These are phyloP conservation scores for Candida ipomoeae DNA, from an alignment of 805 yeast genomes.

Conservation along the genomic window DNA sequence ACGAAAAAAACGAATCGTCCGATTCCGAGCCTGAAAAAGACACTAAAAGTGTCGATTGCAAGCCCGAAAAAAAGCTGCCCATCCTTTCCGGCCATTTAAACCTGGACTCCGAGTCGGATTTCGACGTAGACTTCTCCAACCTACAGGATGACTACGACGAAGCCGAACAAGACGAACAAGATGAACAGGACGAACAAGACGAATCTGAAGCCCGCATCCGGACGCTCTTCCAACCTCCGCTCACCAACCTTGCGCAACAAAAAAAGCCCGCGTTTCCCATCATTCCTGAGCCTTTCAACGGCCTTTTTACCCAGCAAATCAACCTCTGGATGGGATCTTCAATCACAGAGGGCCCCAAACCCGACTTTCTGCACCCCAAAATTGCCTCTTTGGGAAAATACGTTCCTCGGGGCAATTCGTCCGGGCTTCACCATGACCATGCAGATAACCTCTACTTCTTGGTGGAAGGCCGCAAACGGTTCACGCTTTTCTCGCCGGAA, in stretches of 20 bases:
- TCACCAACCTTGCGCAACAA: constrained; percentile 38
- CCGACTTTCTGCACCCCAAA: constrained; percentile 15
- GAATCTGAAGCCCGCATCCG: constrained; percentile 33
- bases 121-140: constrained; percentile 6
- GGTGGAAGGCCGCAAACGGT: constrained; percentile 56
- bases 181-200: neutral
- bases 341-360: constrained; percentile 7
- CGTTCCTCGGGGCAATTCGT: constrained; percentile 58
- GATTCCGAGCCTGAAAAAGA: too few relatives aligned
- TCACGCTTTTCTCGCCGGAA: constrained; percentile 61
- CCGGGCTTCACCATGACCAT: constrained; percentile 79
- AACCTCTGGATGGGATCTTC: constrained; percentile 68
- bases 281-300: constrained; percentile 38
- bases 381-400: constrained; percentile 46
- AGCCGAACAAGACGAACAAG: constrained; percentile 21
- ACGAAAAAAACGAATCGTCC: too few relatives aligned
- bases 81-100: too few relatives aligned
- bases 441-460: constrained; percentile 71
- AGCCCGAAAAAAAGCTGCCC: too few relatives aligned
- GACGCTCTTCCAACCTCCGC: constrained; percentile 60
- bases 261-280: constrained; percentile 30
- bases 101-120: constrained; percentile 3
- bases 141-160: constrained; percentile 22
- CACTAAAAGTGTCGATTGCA: too few relatives aligned
- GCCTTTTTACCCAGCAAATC: constrained; percentile 61